Conservation (phyloP, 2,329 filamentous ascomycete species). For the Sphaerulina musiva region DNA sequence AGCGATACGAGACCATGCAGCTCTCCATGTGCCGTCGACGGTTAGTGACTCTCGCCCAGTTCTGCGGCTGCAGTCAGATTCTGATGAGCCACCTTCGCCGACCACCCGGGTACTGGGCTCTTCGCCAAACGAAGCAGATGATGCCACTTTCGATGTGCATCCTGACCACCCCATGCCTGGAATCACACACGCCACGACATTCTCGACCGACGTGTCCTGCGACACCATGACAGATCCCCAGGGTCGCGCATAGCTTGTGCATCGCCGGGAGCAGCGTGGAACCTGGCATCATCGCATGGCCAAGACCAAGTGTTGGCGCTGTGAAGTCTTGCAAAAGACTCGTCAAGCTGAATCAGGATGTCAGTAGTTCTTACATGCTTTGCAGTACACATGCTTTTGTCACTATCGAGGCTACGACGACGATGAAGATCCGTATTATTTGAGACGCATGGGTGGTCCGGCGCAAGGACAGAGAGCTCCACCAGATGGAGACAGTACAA, state of each 20-base stretch:
- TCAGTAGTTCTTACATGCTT: slow-evolving; percentile 10
- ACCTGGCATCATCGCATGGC: slow-evolving; percentile 28
- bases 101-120: neutral
- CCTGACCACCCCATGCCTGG: neutral
- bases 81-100: neutral
- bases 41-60: no score
- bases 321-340: slow-evolving; percentile 16
- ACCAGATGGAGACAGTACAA: neutral
- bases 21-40: neutral
- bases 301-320: slow-evolving; percentile 27
- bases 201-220: neutral
- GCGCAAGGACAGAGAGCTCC: neutral
- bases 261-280: slow-evolving; percentile 20
- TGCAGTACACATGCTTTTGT: slow-evolving; percentile 28
- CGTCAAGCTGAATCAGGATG: slow-evolving; percentile 8
- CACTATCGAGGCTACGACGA: slow-evolving; percentile 24
- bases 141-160: neutral
- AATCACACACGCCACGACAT: slow-evolving; percentile 1
- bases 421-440: slow-evolving; percentile 20
- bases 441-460: slow-evolving; percentile 12
- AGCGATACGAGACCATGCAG: slow-evolving; percentile 4
- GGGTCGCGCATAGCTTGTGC: slow-evolving; percentile 20
- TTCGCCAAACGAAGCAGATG: neutral
- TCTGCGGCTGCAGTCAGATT: neutral
- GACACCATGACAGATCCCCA: slow-evolving; percentile 2